Percentiles rank a stretch among this genome's conserved stretches.
Evolutionary conservation across 257 asterid genomes (phyloP).

Genomic region (Gynochthodes officinalis): DNA sequence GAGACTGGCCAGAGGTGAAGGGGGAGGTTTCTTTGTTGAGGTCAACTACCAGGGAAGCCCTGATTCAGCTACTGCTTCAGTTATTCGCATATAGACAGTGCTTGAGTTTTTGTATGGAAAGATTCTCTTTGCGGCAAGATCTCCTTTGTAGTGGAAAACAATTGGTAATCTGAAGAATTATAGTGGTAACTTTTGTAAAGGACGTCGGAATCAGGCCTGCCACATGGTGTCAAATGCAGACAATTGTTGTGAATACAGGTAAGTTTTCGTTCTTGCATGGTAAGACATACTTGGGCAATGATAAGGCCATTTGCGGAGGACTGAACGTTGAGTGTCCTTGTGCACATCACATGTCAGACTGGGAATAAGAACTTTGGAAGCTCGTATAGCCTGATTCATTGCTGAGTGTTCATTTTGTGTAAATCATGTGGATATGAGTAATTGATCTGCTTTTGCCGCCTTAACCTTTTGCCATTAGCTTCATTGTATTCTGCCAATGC

Average conservation of each 20-base stretch:
- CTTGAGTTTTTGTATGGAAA: background rate
- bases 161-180: background rate
- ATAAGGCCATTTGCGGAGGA: background rate
- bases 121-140: background rate
- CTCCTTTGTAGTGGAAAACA: background rate
- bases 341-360: no score
- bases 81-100: constrained; percentile 58
- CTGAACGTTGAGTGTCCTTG: background rate
- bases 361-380: no score
- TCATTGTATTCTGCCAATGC: background rate
- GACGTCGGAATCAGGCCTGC: background rate
- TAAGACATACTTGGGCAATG: background rate
- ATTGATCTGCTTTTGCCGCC: background rate
- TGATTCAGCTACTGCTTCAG: constrained; percentile 67
- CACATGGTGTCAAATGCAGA: background rate
- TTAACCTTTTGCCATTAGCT: background rate
- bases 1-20: constrained; percentile 89
- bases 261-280: background rate
- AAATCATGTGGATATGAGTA: background rate
- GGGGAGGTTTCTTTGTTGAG: constrained; percentile 95
- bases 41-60: constrained; percentile 58
- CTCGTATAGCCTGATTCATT: background rate
- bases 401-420: background rate
- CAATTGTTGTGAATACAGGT: background rate
- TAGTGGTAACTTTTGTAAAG: background rate